Evolutionary conservation across 345 rosid genomes (phyloP), one percentile per base, ranked within the genome.

Genomic region (Eucalyptus decipiens): DNA sequence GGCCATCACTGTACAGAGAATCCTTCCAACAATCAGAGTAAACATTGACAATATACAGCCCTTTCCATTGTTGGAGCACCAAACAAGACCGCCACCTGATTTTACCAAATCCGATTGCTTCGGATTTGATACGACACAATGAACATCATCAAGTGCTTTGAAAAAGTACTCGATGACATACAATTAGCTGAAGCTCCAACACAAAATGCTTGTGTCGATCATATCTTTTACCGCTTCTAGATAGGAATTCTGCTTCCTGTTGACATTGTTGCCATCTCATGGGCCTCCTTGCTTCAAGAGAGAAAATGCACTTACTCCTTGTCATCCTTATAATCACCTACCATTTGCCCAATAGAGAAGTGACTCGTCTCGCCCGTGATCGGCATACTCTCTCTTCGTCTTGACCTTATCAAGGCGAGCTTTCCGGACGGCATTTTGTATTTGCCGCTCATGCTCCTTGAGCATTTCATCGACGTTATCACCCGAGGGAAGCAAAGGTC

Each of bases 381-480:
- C 90, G 45, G 87, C 88, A 13, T 67, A 24, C 47, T 91, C 89
- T 88, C 90, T 87, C 87, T 86, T 90, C 11, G 88, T 85, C 89
- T 91, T 94, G 87, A 89, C 92, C 95, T 97, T 96, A 89, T 91
- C 97, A 16, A 43, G 51, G 13, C 96, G 95, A 88, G 98, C 97
- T 95, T 93, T 98, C 21, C 98, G 95, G 30, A 95, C 96, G 13
- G 97, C 99, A 69, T 93, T 89, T 90, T 93, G 99, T 89, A 98
- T 97, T 91, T 92, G 94, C 86, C 93, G 94, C 92, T 98, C 98
- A 21, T 97, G 97, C 91, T 96, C 96, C 92, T 95, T 98, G 76
- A 98, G 95, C 98, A 97, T 96, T 89, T 96, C 98, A 56, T 97
- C 99, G 2, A 97, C 90, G 94, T 96, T 93, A 83, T 97, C 96